Base-by-base conservation (phyloP, 2,329 filamentous ascomycete genomes). In the Fusarium piperis region DNA sequence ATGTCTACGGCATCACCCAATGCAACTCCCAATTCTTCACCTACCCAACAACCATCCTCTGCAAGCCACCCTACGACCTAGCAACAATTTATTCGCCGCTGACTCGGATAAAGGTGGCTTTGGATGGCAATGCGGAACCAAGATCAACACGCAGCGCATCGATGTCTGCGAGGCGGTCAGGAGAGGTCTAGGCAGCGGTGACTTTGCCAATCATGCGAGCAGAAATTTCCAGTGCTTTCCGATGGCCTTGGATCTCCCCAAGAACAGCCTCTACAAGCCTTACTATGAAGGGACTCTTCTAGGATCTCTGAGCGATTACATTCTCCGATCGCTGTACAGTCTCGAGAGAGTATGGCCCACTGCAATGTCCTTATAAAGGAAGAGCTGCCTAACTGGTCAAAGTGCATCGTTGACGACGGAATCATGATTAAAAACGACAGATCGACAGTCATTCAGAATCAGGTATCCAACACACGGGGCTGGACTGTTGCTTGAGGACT, bases 101-200 rank as follows among this genome's bases (percentile, higher is more conserved):
- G 5, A 12, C 10, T 6, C 15, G n/a, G 6, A 23, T 39, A 35
- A 57, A 38, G 32, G 8, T 10, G 30, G 36, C 4, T 16, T 4
- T 2, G 39, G 48, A 12, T 38, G 11, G 30, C 51, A 55, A 36
- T 55, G 51, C 13, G 41, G 3, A 16, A 28, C 53, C 15, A 30
- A 33, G 4, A 32, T 66, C 38, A 41, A 41, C 28, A 18, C 36
- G 7, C 26, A 56, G 11, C 28, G 48, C 2, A 52, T 62, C 16
- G 16, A 66, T 38, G 62, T 62, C 6, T 68, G 63, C 16, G 26
- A 28, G 12, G 65, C 62, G 5, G 36, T 66, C 18, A 12, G 9
- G 26, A 44, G 33, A 2, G 63, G 56, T 12, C 57, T 68, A 11
- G 65, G 57, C 2, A 44, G 41, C 35, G 12, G 18, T 18, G 28